These are phyloP conservation scores for Lachnellula subtilissima DNA, from an alignment of 2,329 filamentous ascomycete species.

Conservation along the genomic window DNA sequence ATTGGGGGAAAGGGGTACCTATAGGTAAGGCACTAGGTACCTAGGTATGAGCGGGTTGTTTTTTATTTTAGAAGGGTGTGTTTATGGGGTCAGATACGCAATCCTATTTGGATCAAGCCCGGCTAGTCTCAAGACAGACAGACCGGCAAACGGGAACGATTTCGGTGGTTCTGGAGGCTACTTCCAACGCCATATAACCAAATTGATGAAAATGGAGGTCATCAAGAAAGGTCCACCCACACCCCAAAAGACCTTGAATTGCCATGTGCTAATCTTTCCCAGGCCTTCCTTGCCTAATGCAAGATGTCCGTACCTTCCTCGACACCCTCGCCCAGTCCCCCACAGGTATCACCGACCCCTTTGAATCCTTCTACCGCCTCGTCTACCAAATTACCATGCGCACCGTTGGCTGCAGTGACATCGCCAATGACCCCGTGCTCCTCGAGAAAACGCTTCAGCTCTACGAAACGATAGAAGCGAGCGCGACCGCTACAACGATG, in stretches of 20 bases:
- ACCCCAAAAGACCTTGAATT: neutral
- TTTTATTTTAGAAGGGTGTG: too few relatives aligned
- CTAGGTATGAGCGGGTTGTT: too few relatives aligned
- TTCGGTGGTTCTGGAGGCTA: constrained; percentile 3
- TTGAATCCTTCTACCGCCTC: constrained; percentile 47
- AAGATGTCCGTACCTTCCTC: constrained; percentile 38
- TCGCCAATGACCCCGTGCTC: constrained; percentile 43
- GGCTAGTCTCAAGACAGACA: neutral
- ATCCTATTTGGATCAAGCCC: constrained; percentile 7
- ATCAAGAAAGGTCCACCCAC: constrained; percentile 28
- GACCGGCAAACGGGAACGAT: neutral
- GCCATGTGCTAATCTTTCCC: neutral
- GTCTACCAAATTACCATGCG: constrained; percentile 55
- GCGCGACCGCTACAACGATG: constrained; percentile 40
- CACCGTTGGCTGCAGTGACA: constrained; percentile 48
- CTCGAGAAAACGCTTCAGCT: constrained; percentile 39
- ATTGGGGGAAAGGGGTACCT: too few relatives aligned
- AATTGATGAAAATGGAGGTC: constrained; percentile 36
- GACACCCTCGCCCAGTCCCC: constrained; percentile 33
- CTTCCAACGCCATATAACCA: constrained; percentile 12
- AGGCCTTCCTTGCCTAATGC: constrained; percentile 38
- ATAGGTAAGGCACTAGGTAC: too few relatives aligned
- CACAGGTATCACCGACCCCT: constrained; percentile 44
- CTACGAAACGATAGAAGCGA: constrained; percentile 44
- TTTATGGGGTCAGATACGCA: constrained; percentile 1